Percentiles rank a stretch among this genome's conserved stretches.
Conservation (phyloP, 305 asterid species). For the Fraxinus nigra region DNA sequence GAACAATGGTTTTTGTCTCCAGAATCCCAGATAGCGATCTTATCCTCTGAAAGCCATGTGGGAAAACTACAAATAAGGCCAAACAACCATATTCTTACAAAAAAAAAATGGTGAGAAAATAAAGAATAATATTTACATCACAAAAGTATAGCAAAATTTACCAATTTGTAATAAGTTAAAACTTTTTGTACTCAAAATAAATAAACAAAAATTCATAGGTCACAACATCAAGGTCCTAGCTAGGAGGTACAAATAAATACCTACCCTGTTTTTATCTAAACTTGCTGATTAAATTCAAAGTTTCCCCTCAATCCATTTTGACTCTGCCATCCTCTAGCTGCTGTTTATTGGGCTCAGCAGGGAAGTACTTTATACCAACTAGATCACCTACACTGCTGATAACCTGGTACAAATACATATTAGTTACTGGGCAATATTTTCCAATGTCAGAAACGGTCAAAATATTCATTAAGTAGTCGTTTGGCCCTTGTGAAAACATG, state of each 20-base stretch:
- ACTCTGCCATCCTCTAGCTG: slow-evolving; percentile 49
- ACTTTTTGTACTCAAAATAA: slow-evolving; percentile 15
- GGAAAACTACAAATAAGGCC: neutral
- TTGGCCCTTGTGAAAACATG: neutral
- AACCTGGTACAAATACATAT: slow-evolving; percentile 32
- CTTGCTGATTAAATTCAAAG: neutral
- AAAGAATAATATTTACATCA: neutral
- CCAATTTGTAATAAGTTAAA: neutral
- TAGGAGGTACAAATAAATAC: neutral
- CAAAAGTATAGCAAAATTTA: neutral
- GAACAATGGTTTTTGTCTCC: neutral
- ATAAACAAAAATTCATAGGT: slow-evolving; percentile 9
- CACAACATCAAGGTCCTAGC: neutral
- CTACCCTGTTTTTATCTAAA: neutral
- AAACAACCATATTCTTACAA: neutral
- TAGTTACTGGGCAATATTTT: neutral
- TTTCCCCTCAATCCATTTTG: slow-evolving; percentile 35
- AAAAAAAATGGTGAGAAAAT: neutral
- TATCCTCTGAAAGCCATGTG: too few relatives aligned
- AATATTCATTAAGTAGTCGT: neutral
- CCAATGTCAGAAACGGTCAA: neutral
- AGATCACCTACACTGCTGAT: slow-evolving; percentile 65
- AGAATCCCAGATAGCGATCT: too few relatives aligned
- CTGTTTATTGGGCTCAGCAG: slow-evolving; percentile 64
- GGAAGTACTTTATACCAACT: slow-evolving; percentile 63